A percentile compares a stretch with the other conserved stretches of the same genome.
phyloP scores from a whole-genome alignment of 129 eudicot species.

The Flaveria sonorensis region DNA sequence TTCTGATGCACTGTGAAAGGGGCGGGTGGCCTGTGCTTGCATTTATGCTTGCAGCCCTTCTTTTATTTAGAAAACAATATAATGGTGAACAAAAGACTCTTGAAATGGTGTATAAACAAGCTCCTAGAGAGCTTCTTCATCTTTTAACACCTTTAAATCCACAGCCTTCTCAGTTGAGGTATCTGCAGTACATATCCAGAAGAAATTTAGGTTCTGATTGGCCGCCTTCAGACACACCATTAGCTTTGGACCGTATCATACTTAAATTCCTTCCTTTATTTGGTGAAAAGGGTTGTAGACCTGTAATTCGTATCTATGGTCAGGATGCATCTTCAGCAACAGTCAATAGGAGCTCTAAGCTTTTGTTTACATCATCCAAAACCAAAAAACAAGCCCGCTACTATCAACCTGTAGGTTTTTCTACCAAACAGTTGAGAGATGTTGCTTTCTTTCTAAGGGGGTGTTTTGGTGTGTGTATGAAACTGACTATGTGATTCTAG shows the following conservation, averaged over 20 bases:
- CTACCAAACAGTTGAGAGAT: not conserved
- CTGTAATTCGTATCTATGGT: constrained; percentile 83
- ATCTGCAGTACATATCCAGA: constrained; percentile 87
- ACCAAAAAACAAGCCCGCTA: constrained; percentile 50
- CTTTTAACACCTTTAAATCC: constrained; percentile 85
- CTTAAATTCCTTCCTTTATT: constrained; percentile 68
- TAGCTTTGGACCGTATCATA: constrained; percentile 72
- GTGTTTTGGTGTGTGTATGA: not conserved
- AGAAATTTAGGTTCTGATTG: constrained; percentile 86
- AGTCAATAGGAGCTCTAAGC: constrained; percentile 67
- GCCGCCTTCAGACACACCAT: constrained; percentile 84
- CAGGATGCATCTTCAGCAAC: constrained; percentile 69
- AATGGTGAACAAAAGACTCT: constrained; percentile 66
- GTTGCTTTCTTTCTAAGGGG: not conserved
- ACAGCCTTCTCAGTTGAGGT: constrained; percentile 86
- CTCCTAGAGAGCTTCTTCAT: constrained; percentile 78
- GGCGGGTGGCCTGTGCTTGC: constrained; percentile 79
- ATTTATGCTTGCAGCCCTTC: constrained; percentile 65
- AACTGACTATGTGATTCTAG: not conserved
- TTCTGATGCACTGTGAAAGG: constrained; percentile 67
- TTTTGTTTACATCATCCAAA: constrained; percentile 64
- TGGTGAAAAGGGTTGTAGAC: constrained; percentile 80
- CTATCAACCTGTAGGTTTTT: constrained; percentile 52
- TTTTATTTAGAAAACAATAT: constrained; percentile 57
- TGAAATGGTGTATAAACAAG: constrained; percentile 70